phyloP scores from a whole-genome alignment of 2,329 filamentous ascomycete genomes.

The Rosellinia necatrix region DNA sequence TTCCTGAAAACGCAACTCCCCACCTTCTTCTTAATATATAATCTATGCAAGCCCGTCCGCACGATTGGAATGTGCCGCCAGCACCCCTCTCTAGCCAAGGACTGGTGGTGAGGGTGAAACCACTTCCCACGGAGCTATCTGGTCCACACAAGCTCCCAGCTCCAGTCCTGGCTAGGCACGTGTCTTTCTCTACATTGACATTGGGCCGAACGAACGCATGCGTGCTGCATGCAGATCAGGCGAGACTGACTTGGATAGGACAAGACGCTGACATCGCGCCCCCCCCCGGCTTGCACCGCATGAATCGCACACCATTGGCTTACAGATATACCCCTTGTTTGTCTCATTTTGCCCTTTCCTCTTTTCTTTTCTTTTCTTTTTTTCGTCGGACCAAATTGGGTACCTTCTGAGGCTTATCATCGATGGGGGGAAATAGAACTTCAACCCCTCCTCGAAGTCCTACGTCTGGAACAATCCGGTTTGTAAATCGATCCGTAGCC shows the following conservation, averaged over 20 bases:
- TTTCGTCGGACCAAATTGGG: conserved; percentile 12
- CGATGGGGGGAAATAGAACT: not conserved
- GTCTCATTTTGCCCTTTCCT: conserved; percentile 14
- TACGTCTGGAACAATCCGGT: conserved; percentile 3
- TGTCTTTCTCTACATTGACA: conserved; percentile 33
- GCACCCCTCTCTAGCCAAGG: conserved; percentile 8
- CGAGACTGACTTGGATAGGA: conserved; percentile 27
- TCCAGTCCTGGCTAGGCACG: conserved; percentile 36
- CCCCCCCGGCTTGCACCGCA: conserved; percentile 21
- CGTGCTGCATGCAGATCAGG: conserved; percentile 32
- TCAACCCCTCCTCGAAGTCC: conserved; percentile 7
- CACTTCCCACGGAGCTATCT: conserved; percentile 5
- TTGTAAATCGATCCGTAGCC: not conserved
- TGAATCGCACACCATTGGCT: conserved; percentile 20
- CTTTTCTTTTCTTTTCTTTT: too few species aligned
- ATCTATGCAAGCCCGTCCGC: conserved; percentile 17
- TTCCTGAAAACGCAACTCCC: conserved; percentile 21
- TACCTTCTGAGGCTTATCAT: conserved; percentile 17
- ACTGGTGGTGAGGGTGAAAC: conserved; percentile 12
- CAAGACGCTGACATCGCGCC: conserved; percentile 17
- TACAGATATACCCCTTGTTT: conserved; percentile 7
- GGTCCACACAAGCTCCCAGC: conserved; percentile 21
- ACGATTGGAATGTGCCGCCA: conserved; percentile 13
- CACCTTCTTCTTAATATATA: conserved; percentile 11
- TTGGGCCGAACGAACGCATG: conserved; percentile 31